Evolutionary conservation across 2,329 filamentous ascomycete genomes (phyloP), one percentile per base, ranked within the genome.

Genomic region (Teratosphaeria nubilosa): DNA sequence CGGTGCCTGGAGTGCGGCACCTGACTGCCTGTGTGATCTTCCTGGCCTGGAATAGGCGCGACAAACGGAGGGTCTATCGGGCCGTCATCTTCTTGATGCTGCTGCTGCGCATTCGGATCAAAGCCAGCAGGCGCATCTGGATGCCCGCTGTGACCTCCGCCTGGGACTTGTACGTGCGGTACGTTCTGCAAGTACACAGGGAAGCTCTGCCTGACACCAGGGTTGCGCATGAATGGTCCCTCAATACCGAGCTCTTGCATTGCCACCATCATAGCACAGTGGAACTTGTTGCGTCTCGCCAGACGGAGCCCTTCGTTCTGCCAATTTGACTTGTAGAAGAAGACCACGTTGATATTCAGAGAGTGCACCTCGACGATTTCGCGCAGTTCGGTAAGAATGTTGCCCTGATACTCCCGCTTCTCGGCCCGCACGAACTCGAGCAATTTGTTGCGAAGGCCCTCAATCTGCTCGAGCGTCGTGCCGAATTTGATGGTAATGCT

Each of bases 291-390:
- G 67, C 94, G 88, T 20, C 92, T 84, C 65, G 88, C 89, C 2
- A 97, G 82, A 75, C 92, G 91, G 25, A 96, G 80, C 51, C 95
- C 79, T 71, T 97, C 92, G 70, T 96, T 96, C 71, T 97, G 92
- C 83, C 88, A 96, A 72, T 92, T 96, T 59, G 87, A 90, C 74
- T 96, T 96, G 81, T 96, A 95, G 78, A 96, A 96, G 78, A 96
- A 96, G 68, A 96, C 86, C 58, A 97, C 85, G 73, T 96, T 96
- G 68, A 96, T 81, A 3, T 86, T 91, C 68, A 95, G 86, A 5
- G 87, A 88, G 70, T 92, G 90, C 37, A 91, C 89, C 66, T 96
- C 86, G 25, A 86, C 84, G 55, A 97, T 85, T 9, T 85, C 84
- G 25, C 83, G 84, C 65, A 97, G 78, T 73, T 96, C 91, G 0